Evolutionary conservation across 202 grass and related monocot genomes (phyloP), one percentile per base, ranked within the genome.

Genomic region (Zizania palustris): DNA sequence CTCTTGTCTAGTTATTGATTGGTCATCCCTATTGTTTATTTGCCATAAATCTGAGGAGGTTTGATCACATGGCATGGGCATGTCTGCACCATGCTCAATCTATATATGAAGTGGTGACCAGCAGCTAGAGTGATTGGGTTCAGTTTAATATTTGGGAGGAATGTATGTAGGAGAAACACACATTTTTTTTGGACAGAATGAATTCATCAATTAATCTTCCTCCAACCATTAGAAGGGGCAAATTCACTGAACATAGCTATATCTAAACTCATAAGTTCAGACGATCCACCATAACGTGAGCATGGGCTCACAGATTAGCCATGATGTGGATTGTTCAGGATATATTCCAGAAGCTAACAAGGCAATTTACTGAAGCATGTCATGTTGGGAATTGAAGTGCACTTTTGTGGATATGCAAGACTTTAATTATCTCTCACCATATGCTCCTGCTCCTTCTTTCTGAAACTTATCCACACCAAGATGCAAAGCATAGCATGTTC

Each of bases 21-120:
- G 53, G 43, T 7, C 36, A 41, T 49, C 74, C 15, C 7, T 63
- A 5, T 62, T 76, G 72, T 15, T 28, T 49, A 50, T 42, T 75
- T 40, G 20, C 45, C 35, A 42, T 49, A 33, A 69, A 60, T 41
- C 42, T 3, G 62, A 42, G 19, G 6, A 22, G 63, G 37, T 51
- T 61, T 44, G 63, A 45, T 63, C 71, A 66, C 84, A 41, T 77
- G 39, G 63, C 80, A 45, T 79, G 80, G 46, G 80, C 20, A 60
- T 69, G 19, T 63, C 34, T 38, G 42, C 54, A 51, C 51, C 41
- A 72, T 50, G 65, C 60, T 72, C 34, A 65, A 77, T 65, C 49
- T 70, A 65, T 16, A 15, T 10, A 12, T 67, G 67, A 18, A 28
- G 49, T n/a, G 43, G 63, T 63, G 37, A 39, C n/a, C 55, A 37